Evolutionary conservation across 1,284 basidiomycete genomes (phyloP), one percentile per base, ranked within the genome.

Genomic region (Ceraceosorus guamensis): DNA sequence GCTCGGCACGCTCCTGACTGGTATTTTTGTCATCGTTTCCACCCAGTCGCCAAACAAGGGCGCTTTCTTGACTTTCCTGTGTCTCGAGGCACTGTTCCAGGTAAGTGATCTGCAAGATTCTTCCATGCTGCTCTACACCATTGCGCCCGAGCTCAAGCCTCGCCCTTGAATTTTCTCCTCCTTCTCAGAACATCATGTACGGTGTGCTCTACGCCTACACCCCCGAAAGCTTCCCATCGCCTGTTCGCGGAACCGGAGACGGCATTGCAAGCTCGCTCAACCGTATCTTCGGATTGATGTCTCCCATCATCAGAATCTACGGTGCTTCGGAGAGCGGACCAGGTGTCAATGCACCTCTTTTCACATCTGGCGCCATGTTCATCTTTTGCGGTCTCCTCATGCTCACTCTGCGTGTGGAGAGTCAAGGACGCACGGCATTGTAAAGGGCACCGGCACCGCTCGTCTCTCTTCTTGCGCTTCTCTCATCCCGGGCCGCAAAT

Each of bases 21-120:
- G 73, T 46, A 61, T 75, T 18, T 74, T 76, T 63, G 61, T 76
- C n/a, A 75, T 73, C 60, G 67, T 62, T 34, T 68, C 73, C 48
- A 75, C 69, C 33, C 64, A 60, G 4, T 66, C 68, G 24, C 52
- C 46, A 14, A 71, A 48, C 50, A 49, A 64, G 34, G 60, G 52
- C 18, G 69, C 63, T 41, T 63, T 65, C 31, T 62, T 75, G 3
- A 71, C 61, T 3, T 69, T 70, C 62, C 72, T 68, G 54, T 74
- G 70, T 50, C 62, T 66, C n/a, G 63, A 61, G 0, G 60, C 72
- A 0, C 60, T 66, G 5, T 61, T 65, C 16, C 71, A 3, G 83
- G 83, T 63, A 82, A 82, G 31, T 43, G 30, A 16, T 53, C 49
- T 52, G 16, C 30, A 55, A 13, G 37, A 2, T 13, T 2, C 13